phyloP scores from a whole-genome alignment of 441 rosid species.

The Biscutella laevigata region DNA sequence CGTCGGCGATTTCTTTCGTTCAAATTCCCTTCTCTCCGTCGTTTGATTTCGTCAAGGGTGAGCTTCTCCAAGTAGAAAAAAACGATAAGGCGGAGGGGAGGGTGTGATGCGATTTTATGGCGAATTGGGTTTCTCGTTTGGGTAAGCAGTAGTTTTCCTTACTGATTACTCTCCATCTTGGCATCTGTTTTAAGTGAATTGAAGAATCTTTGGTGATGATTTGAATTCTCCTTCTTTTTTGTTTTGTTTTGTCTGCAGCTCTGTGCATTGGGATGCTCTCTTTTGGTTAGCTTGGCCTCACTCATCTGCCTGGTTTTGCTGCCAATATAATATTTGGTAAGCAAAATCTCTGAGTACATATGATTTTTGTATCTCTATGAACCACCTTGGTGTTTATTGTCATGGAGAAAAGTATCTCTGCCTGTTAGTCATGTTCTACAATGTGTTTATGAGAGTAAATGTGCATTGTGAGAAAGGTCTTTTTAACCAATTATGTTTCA shows the following conservation, averaged over 20 bases:
- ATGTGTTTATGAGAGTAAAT: slow-evolving; percentile 3
- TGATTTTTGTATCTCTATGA: not conserved
- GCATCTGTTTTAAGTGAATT: too few relatives aligned
- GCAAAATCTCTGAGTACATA: too few relatives aligned
- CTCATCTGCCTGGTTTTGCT: slow-evolving; percentile 76
- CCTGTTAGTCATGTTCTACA: not conserved
- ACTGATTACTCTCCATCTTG: too few relatives aligned
- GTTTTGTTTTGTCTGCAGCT: slow-evolving; percentile 36
- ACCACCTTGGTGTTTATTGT: not conserved
- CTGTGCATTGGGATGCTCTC: slow-evolving; percentile 95
- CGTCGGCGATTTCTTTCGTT: too few relatives aligned
- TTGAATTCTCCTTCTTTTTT: not conserved
- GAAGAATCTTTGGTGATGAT: not conserved
- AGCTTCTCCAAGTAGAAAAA: too few relatives aligned
- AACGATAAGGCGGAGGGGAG: too few relatives aligned
- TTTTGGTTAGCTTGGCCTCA: slow-evolving; percentile 94
- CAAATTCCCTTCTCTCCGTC: too few relatives aligned
- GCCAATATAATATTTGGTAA: slow-evolving; percentile 81
- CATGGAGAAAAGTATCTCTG: not conserved
- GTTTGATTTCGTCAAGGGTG: too few relatives aligned
- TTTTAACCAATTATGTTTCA: not conserved
- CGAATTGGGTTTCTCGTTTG: too few relatives aligned
- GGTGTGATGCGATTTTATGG: too few relatives aligned
- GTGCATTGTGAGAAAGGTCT: not conserved
- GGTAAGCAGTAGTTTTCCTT: too few relatives aligned